Evolutionary conservation across 108 stramenopile species (phyloP), one percentile per base, ranked within the genome.

Genomic region (Skeletonema tropicum): DNA sequence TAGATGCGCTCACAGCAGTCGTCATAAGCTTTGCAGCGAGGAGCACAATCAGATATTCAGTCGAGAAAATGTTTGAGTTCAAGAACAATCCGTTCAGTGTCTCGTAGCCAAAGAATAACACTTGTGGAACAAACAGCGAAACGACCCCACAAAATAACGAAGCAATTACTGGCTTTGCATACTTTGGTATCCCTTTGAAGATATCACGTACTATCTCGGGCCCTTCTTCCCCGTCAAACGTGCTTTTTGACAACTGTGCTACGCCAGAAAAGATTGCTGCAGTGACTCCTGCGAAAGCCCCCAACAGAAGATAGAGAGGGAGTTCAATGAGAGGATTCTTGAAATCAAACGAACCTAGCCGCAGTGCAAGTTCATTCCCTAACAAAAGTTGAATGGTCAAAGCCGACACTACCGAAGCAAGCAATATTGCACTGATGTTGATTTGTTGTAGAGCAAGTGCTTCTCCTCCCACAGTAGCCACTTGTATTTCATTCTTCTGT

Each of bases 81-180:
- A 74, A 64, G n/a, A 97, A 78, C 12, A 97, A 83, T 36, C 87
- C 73, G 65, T 97, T 95, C 25, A 97, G 79, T 32, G 97, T 97
- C 57, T 96, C 96, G 70, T 97, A 97, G 7, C 97, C 96, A 73
- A 96, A 94, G 79, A 97, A 97, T 23, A 97, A 68, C 42, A 95
- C 90, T 83, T 96, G 92, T 19, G 95, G 97, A 49, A 80, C 92
- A 32, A 75, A 71, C 11, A 90, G 42, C n/a, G 90, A 93, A 41
- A 93, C 82, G 3, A 87, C 11, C 7, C 97, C 97, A 69, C 90
- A 90, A 39, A 92, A 36, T 11, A 92, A 52, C 6, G 90, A 93
- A 32, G 88, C 93, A 42, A 93, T 80, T 33, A 92, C 46, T 6
- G 97, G 97, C 68, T 87, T 89, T 7, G 65, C 46, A 59, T 42